These are phyloP conservation scores for Aspergillus phoenicis DNA, from an alignment of 2,329 filamentous ascomycete species.

Conservation along the genomic window DNA sequence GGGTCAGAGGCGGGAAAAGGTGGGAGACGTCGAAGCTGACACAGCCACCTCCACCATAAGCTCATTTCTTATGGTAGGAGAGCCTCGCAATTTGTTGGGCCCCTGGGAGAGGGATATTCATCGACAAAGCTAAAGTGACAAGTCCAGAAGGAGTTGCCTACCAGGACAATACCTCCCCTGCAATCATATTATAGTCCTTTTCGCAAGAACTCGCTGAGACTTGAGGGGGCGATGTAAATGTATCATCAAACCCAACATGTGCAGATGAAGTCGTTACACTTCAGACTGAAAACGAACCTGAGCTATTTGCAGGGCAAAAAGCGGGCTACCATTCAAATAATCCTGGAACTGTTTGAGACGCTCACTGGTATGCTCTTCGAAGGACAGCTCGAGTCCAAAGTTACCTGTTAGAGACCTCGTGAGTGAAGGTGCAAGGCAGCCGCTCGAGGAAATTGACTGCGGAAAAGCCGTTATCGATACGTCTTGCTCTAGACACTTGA, in stretches of 20 bases:
- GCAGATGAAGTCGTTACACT: neutral
- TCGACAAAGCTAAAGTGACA: slow-evolving; percentile 65
- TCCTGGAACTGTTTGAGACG: slow-evolving; percentile 78
- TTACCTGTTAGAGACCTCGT: slow-evolving; percentile 81
- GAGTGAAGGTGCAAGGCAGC: slow-evolving; percentile 25
- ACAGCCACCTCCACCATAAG: slow-evolving; percentile 57
- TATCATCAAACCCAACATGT: slow-evolving; percentile 33
- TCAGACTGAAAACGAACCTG: slow-evolving; percentile 10
- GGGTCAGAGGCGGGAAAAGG: neutral
- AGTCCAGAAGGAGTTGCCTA: slow-evolving; percentile 62
- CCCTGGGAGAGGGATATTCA: slow-evolving; percentile 63
- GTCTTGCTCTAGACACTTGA: slow-evolving; percentile 64
- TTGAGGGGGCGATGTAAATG: slow-evolving; percentile 65
- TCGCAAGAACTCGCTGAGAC: slow-evolving; percentile 60
- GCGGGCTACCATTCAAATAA: slow-evolving; percentile 72
- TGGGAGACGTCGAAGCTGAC: slow-evolving; percentile 43
- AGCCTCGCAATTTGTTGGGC: slow-evolving; percentile 59
- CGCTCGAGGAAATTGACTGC: neutral
- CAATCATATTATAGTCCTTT: slow-evolving; percentile 57
- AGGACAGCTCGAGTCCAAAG: slow-evolving; percentile 81
- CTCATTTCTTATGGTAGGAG: slow-evolving; percentile 58
- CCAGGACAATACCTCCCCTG: slow-evolving; percentile 60
- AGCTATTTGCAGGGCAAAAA: slow-evolving; percentile 65
- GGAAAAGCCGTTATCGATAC: slow-evolving; percentile 10
- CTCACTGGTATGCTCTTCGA: slow-evolving; percentile 71